Percentiles rank a stretch among this genome's conserved stretches.
Evolutionary conservation across 768 basidiomycete species (phyloP).

Genomic region (Rhodotorula toruloides): DNA sequence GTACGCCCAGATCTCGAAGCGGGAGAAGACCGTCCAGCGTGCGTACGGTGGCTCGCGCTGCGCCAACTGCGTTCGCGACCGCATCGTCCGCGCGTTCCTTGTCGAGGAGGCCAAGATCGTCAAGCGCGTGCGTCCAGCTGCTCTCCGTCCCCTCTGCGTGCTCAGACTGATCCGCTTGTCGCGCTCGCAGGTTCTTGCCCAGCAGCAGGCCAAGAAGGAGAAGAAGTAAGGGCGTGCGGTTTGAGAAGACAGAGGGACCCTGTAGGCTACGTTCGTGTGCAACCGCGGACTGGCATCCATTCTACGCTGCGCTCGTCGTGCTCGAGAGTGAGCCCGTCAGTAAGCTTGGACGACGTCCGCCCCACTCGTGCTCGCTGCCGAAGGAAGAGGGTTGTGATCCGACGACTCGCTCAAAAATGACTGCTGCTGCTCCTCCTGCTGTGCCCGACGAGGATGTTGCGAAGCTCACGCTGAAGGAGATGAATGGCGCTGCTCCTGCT

Average conservation of each 20-base stretch:
- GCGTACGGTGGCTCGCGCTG: slow-evolving; percentile 98
- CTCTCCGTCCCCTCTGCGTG: not conserved
- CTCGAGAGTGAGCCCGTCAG: not conserved
- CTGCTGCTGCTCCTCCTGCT: not conserved
- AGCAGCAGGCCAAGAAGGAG: slow-evolving; percentile 29
- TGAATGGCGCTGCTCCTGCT: not conserved
- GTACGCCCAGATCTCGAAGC: slow-evolving; percentile 93
- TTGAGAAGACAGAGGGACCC: too few relatives aligned
- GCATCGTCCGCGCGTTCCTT: slow-evolving; percentile 95
- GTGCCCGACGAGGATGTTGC: not conserved
- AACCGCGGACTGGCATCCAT: not conserved
- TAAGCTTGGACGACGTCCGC: not conserved
- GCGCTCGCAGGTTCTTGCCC: slow-evolving; percentile 28
- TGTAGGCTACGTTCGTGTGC: not conserved
- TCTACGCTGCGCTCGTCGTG: not conserved
- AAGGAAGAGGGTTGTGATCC: too few relatives aligned
- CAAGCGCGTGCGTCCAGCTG: slow-evolving; percentile 73
- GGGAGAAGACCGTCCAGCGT: slow-evolving; percentile 89
- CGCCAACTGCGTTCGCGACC: slow-evolving; percentile 90
- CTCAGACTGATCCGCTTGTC: not conserved
- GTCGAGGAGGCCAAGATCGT: slow-evolving; percentile 99
- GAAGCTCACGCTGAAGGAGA: not conserved
- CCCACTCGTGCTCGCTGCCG: too few relatives aligned
- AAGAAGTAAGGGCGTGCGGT: slow-evolving; percentile 26
- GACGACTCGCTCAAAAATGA: too few relatives aligned